Evolutionary conservation across 164 flowering plant species (phyloP), one percentile per base, ranked within the genome.

Genomic region (Magnolia sinica): DNA sequence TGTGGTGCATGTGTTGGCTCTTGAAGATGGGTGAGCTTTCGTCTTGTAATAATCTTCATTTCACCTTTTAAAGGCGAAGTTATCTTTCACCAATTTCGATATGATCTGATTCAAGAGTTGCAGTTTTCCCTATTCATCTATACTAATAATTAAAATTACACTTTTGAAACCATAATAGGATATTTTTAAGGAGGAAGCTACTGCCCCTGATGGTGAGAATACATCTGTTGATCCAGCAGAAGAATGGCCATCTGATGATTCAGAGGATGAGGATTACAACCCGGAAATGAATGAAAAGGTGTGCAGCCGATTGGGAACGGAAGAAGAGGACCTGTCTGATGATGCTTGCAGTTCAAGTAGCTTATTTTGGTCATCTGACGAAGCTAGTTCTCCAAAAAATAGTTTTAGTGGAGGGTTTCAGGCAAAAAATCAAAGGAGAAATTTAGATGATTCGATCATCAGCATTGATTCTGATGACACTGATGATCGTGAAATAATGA

Each of bases 171-270:
- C 51, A 59, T 23, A 64, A 76, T 75, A 96, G 99, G 97, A 96
- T 75, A 79, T 96, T 73, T 96, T 96, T 84, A 84, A 84, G 84
- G 97, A 93, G 85, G 98, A 89, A 85, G 95, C 96, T 76, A 79
- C 79, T 19, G 75, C 80, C 11, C 84, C 89, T 75, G 92, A 88
- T 78, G 87, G 81, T 73, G 87, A 80, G 63, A 84, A 73, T 80
- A 71, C 71, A n/a, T 50, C 81, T 20, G 67, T 86, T 19, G 82
- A 83, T 81, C 87, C 81, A 50, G 97, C 85, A 70, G 90, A 84
- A 75, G 91, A 89, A 6, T 96, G 98, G 98, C 99, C 99, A 23
- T 94, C 98, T 29, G 99, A 96, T 88, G 99, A 96, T 82, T 91
- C 99, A 74, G 92, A 89, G 72, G 99, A 96, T 81, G 92, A 83